Evolutionary conservation across 345 rosid genomes (phyloP), one percentile per base, ranked within the genome.

Genomic region (Eucalyptus paniculata): DNA sequence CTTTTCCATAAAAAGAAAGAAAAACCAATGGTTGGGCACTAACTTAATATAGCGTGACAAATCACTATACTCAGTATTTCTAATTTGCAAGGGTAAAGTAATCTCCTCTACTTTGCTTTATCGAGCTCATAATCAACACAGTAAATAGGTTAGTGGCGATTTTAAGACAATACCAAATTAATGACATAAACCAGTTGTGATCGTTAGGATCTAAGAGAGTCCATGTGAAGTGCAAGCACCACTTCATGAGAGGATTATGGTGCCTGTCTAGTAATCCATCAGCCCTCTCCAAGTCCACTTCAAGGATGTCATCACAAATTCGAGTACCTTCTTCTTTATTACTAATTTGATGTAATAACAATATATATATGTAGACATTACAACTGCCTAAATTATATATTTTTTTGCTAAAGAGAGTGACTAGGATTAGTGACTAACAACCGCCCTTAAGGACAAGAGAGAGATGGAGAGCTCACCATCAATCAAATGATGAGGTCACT

Each of bases 131-230:
- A 30, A 62, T 62, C 17, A 6, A 15, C 34, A 6, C 0, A 14
- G 37, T 14, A 65, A 14, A n/a, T n/a, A n/a, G 19, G 77, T 65
- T n/a, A 65, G 37, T n/a, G 37, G 18, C 3, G 0, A 12, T 30
- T n/a, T 16, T 30, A 65, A n/a, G 19, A 65, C 19, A 65, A 65
- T 30, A 65, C 19, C 37, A 65, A 30, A 65, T 65, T 7, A 65
- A 4, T 28, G 34, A 30, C 32, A 13, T 12, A 62, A 62, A 62
- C 8, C 0, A 0, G 5, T 6, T 30, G 0, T 15, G 18, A 28
- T 62, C 9, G 0, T 12, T 30, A 62, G 0, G 18, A 7, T 30
- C 5, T 65, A 7, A 30, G 1, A 65, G 77, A 65, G 18, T 14
- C 0, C 77, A 15, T 2, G 34, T 8, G 21, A 65, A 65, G 37